phyloP scores from a whole-genome alignment of 305 asterid species.

The Stenogyne calaminthoides region DNA sequence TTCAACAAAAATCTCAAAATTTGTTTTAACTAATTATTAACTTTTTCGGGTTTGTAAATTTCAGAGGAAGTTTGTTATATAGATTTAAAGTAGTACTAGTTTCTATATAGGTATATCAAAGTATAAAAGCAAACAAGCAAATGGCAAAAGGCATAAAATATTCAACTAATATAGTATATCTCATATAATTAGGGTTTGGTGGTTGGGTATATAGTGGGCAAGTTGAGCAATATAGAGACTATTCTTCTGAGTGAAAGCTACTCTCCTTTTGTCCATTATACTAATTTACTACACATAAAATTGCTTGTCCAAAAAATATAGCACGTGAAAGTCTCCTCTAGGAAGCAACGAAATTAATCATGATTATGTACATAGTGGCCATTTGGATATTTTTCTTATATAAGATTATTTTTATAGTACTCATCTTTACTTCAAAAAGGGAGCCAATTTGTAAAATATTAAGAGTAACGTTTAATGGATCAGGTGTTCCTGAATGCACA shows the following conservation, averaged over 20 bases:
- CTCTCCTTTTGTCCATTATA: slow-evolving; percentile 15
- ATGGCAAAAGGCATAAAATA: not conserved
- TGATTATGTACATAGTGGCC: not conserved
- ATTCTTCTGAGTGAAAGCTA: slow-evolving; percentile 1
- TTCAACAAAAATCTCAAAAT: no score
- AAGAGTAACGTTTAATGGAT: no score
- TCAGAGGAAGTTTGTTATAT: no score
- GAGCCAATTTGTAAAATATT: no score
- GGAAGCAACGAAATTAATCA: slow-evolving; percentile 2
- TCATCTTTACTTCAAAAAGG: no score
- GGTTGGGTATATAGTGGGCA: not conserved
- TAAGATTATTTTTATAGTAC: no score
- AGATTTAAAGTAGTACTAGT: no score
- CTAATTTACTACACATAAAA: slow-evolving; percentile 10
- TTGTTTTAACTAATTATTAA: not conserved
- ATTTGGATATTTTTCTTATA: no score
- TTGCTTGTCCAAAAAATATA: not conserved
- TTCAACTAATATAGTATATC: not conserved
- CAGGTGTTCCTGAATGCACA: no score
- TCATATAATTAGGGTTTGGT: not conserved
- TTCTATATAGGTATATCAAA: not conserved
- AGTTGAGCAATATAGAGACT: not conserved
- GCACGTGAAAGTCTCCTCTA: not conserved
- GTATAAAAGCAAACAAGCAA: not conserved
- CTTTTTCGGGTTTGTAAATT: no score